phyloP scores from a whole-genome alignment of 495 filamentous ascomycete genomes.

The Cairneyella variabilis region DNA sequence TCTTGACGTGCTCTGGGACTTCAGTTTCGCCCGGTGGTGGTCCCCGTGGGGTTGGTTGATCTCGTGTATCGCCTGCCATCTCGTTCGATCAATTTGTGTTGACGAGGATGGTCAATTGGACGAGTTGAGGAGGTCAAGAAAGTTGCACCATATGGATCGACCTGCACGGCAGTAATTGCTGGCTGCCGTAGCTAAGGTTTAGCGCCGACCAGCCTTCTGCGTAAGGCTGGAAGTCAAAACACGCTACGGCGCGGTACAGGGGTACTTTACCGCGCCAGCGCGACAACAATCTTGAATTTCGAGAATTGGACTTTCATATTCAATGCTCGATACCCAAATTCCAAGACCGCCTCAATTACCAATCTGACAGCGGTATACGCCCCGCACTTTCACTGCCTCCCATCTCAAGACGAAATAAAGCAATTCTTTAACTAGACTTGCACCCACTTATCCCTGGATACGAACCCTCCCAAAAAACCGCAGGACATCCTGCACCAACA shows the following conservation, averaged over 20 bases:
- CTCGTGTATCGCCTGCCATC: slow-evolving; percentile 30
- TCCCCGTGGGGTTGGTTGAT: slow-evolving; percentile 28
- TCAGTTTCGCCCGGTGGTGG: slow-evolving; percentile 34
- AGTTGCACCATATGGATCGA: too few species aligned
- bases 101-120: background rate
- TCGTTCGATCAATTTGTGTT: slow-evolving; percentile 1
- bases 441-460: slow-evolving; percentile 5
- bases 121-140: background rate
- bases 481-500: slow-evolving; percentile 7
- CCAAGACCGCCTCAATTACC: background rate
- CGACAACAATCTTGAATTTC: too few species aligned
- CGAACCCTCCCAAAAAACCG: background rate
- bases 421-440: slow-evolving; percentile 28
- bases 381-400: background rate
- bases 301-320: background rate
- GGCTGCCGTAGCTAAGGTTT: slow-evolving; percentile 1
- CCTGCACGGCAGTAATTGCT: background rate
- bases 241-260: background rate
- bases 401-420: background rate
- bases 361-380: background rate
- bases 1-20: slow-evolving; percentile 30
- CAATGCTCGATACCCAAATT: background rate
- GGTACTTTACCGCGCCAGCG: too few species aligned
- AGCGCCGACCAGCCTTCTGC: background rate
- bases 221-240: slow-evolving; percentile 4